Evolutionary conservation across 192 early-diverging fungal genomes (phyloP).

Genomic region (Rhizoclosmatium sp.): DNA sequence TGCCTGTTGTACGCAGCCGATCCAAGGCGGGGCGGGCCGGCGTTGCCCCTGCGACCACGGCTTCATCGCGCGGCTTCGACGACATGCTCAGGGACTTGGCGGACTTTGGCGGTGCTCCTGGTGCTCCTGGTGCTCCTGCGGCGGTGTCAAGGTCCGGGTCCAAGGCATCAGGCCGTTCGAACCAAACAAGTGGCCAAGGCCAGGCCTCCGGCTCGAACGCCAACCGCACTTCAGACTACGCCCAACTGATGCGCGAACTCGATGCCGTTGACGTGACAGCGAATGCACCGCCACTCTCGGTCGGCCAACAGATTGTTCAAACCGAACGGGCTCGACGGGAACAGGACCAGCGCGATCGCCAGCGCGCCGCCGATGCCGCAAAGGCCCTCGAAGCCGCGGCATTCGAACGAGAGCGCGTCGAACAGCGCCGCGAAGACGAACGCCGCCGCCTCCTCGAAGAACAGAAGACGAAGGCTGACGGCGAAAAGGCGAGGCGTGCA

Average conservation of each 20-base stretch:
- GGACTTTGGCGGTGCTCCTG: not conserved
- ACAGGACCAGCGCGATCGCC: constrained; percentile 59
- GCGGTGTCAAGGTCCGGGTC: not conserved
- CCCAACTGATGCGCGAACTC: not conserved
- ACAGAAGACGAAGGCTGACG: constrained; percentile 58
- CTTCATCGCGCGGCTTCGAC: constrained; percentile 8
- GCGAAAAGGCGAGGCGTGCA: constrained; percentile 23
- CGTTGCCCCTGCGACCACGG: not conserved
- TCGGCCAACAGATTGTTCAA: constrained; percentile 12
- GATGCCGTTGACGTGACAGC: not conserved
- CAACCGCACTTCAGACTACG: not conserved
- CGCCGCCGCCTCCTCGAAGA: constrained; percentile 55
- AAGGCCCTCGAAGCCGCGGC: constrained; percentile 25
- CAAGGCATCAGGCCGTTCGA: not conserved
- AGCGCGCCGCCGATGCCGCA: constrained; percentile 42
- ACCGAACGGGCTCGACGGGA: constrained; percentile 40
- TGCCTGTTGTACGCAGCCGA: not conserved
- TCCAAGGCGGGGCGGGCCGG: not conserved
- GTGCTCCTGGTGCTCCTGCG: not conserved
- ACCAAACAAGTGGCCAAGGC: not conserved
- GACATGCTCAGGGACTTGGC: constrained; percentile 30
- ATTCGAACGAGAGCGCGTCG: constrained; percentile 41
- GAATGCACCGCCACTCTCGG: not conserved
- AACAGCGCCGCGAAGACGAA: constrained; percentile 49
- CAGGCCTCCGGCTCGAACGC: not conserved